These are phyloP conservation scores for Microsporum canis DNA, from an alignment of 2,329 filamentous ascomycete genomes.

Conservation along the genomic window DNA sequence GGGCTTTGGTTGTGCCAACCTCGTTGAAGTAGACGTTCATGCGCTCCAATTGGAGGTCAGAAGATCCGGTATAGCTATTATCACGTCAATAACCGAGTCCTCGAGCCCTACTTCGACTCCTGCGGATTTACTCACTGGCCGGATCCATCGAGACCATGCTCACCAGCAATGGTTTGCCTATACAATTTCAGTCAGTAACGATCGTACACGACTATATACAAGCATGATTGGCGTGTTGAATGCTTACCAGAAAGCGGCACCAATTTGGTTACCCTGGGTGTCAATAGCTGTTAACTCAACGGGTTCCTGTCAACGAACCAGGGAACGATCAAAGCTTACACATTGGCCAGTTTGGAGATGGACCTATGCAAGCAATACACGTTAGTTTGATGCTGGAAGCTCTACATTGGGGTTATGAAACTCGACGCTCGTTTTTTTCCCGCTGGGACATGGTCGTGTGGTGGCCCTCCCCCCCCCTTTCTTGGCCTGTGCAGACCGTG, in stretches of 20 bases:
- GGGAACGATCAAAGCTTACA: slow-evolving; percentile 48
- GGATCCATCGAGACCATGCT: slow-evolving; percentile 14
- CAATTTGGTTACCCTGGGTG: slow-evolving; percentile 95
- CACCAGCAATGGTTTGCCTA: slow-evolving; percentile 14
- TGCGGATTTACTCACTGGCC: slow-evolving; percentile 9
- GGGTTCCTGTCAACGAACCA: slow-evolving; percentile 11
- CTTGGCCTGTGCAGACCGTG: slow-evolving; percentile 13
- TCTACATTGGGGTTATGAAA: neutral
- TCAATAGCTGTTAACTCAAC: slow-evolving; percentile 22
- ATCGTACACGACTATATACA: neutral
- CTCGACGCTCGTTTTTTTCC: neutral
- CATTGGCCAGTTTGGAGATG: slow-evolving; percentile 99
- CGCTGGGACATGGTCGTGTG: slow-evolving; percentile 3
- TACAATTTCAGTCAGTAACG: slow-evolving; percentile 2
- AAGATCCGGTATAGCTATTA: slow-evolving; percentile 11
- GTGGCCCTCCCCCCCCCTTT: slow-evolving; percentile 8
- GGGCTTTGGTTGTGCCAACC: slow-evolving; percentile 4
- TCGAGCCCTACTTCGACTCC: neutral
- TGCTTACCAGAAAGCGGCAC: slow-evolving; percentile 95
- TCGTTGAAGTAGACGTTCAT: slow-evolving; percentile 15
- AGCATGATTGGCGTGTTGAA: neutral
- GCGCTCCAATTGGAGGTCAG: slow-evolving; percentile 14
- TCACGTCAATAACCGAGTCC: neutral
- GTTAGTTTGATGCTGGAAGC: slow-evolving; percentile 5
- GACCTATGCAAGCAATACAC: slow-evolving; percentile 52